Evolutionary conservation across 2,329 filamentous ascomycete genomes (phyloP), one percentile per base, ranked within the genome.

Genomic region (Apiospora saccharicola): DNA sequence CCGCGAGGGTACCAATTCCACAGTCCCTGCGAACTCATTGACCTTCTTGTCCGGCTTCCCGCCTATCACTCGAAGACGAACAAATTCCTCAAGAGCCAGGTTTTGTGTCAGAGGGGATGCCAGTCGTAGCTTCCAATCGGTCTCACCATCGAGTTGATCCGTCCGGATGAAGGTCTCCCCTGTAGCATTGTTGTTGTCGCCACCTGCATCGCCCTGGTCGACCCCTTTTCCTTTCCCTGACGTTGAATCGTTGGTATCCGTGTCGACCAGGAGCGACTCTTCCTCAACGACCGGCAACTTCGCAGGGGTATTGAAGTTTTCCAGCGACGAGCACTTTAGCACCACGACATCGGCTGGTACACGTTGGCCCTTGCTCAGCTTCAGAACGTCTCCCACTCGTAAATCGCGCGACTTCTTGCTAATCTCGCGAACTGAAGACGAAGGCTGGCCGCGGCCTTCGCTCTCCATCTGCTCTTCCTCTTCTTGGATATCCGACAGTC

Each of bases 91-190:
- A 0, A 91, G 84, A 0, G 91, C 83, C 26, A 99, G 85, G n/a
- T 86, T 89, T 79, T 99, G 96, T 0, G 95, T 96, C 37, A 98
- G 83, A 0, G 94, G 90, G 16, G 95, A 96, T 1, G 96, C 95
- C 47, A 98, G 83, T 43, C 97, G 92, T 72, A 99, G 86, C 83
- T 99, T 99, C 97, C 96, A 99, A 80, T 99, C 96, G 0, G 96
- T 99, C 84, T 99, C 96, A 77, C 96, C 96, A 79, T 99, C 96
- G 13, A 99, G 88, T 80, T 99, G 96, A 82, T 99, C 96, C 1
- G 97, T 99, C 73, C 96, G 90, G 79, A 99, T 98, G 79, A 99
- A 99, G 0, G 96, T 96, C 83, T 99, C 97, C 41, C 95, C 95
- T 37, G 87, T 86, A n/a, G 88, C 83, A 24, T 83, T 82, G 67